Evolutionary conservation across 73 alveolate genomes (phyloP), one percentile per base, ranked within the genome.

Genomic region (Paraurostyla sp.): DNA sequence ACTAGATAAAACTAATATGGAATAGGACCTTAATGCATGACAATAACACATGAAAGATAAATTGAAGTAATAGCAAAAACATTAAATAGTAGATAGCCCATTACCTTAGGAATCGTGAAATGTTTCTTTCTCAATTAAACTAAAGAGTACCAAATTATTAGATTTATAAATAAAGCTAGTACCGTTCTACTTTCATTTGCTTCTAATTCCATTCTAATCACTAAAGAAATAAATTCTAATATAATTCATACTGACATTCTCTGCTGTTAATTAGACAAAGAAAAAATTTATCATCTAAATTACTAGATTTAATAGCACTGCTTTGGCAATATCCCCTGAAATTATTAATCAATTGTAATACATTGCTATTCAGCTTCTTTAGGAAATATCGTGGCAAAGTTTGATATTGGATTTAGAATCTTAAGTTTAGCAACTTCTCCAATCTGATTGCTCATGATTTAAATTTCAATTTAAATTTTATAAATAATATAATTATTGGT

Each of bases 141-240:
- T 52, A 52, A 20, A 13, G 69, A 52, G 11, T 18, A 9, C 69
- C 69, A 52, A 25, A 52, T 52, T 13, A 52, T 6, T 4, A 20
- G 69, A n/a, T 52, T 52, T 52, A 52, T 25, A 20, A 52, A 52
- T 13, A 20, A 25, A 9, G 69, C 69, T 20, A 52, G 23, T 9
- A 52, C 69, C 13, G 69, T 52, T 52, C 69, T 52, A 18, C 13
- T 4, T 20, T 52, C 69, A 52, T 52, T 52, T 6, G 13, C 23
- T 52, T 52, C 69, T n/a, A 52, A 52, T 18, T 52, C 69, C 69
- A 52, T 52, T 52, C 69, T 52, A 18, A 52, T 52, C 36, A 52
- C 69, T 52, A 52, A n/a, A n/a, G n/a, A 13, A 20, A 13, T 52
- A 18, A 18, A 13, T 13, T 52, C 13, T 6, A 52, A 20, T 9